phyloP scores from a whole-genome alignment of 2,329 filamentous ascomycete genomes.

The Lecanicillium sp. region DNA sequence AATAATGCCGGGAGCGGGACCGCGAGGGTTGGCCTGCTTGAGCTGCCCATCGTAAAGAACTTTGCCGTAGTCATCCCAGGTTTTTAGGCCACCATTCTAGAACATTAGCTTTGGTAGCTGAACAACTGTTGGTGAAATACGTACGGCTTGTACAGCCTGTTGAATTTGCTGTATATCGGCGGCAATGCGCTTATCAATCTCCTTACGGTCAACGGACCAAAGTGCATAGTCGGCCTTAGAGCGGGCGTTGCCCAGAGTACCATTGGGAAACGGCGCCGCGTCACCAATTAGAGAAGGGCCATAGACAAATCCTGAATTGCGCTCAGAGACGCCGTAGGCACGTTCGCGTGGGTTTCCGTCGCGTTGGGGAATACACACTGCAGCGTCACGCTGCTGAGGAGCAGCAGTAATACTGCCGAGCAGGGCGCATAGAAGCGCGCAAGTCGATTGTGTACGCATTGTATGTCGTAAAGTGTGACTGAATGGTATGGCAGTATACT shows the following conservation, averaged over 20 bases:
- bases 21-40: conserved; percentile 30
- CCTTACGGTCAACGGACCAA: conserved; percentile 16
- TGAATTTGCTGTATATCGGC: conserved; percentile 12
- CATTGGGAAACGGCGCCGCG: conserved; percentile 18
- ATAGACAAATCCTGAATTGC: conserved; percentile 14
- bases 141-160: conserved; percentile 8
- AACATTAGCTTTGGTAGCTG: too few species aligned
- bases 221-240: conserved; percentile 14
- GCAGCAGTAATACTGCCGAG: neutral
- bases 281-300: conserved; percentile 19
- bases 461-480: neutral
- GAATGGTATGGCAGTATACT: too few species aligned
- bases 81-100: conserved; percentile 22
- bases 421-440: neutral
- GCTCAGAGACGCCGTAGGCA: conserved; percentile 11
- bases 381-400: neutral
- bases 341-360: conserved; percentile 13
- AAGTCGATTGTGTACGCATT: neutral
- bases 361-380: conserved; percentile 13
- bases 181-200: conserved; percentile 15
- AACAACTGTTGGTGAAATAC: too few species aligned
- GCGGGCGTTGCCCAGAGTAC: conserved; percentile 17
- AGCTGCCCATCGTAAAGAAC: conserved; percentile 38
- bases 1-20: conserved; percentile 25
- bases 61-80: conserved; percentile 30